These are phyloP conservation scores for Xylaria venustula DNA, from an alignment of 495 filamentous ascomycete species.

Conservation along the genomic window DNA sequence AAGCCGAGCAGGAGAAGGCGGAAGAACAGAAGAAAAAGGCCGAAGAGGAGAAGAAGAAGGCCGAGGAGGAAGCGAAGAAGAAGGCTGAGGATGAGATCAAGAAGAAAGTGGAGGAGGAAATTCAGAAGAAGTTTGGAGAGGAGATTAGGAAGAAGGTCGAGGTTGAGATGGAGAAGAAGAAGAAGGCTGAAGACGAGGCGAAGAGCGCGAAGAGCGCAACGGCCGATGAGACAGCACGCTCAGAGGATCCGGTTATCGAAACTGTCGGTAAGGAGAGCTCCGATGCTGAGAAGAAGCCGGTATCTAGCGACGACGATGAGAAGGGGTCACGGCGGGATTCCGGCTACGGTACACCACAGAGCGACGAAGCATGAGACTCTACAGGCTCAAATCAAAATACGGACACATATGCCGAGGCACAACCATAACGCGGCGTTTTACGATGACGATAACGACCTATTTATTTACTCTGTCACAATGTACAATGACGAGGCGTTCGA, in stretches of 20 bases:
- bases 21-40: constrained; percentile 34
- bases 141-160: constrained; percentile 16
- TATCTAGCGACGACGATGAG: constrained; percentile 13
- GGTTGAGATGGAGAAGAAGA: constrained; percentile 13
- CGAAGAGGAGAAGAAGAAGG: constrained; percentile 26
- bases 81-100: constrained; percentile 13
- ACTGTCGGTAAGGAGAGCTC: background rate
- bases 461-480: background rate
- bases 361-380: background rate
- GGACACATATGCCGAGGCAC: no score
- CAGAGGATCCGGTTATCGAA: background rate
- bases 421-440: background rate
- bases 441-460: no score
- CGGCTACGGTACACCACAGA: constrained; percentile 25
- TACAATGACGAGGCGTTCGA: background rate
- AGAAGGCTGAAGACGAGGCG: constrained; percentile 11
- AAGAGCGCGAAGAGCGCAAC: constrained; percentile 10
- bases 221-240: background rate
- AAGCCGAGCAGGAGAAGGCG: constrained; percentile 34
- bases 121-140: constrained; percentile 16
- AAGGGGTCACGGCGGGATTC: constrained; percentile 22
- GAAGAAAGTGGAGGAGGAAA: constrained; percentile 17
- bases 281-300: no score
- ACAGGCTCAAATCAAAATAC: no score
- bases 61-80: constrained; percentile 24